These are phyloP conservation scores for Echites panduratus DNA, from an alignment of 257 asterid species.

Conservation along the genomic window DNA sequence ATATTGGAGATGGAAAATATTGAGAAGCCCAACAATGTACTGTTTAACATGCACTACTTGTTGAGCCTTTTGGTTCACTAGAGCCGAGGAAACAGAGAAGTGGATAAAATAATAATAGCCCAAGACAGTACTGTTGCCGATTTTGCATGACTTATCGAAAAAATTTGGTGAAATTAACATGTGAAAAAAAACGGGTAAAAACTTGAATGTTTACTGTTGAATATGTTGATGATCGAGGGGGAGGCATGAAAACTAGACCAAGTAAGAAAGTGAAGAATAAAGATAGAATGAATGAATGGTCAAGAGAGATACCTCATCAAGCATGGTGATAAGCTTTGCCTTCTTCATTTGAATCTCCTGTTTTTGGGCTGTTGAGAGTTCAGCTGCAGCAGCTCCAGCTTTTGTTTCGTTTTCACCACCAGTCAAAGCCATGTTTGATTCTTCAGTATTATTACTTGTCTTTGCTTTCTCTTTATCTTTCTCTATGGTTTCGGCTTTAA, in stretches of 20 bases:
- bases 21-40: too few relatives aligned
- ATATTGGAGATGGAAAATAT: background rate
- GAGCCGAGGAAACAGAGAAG: background rate
- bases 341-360: constrained; percentile 82
- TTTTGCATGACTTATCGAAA: too few relatives aligned
- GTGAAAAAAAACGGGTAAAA: too few relatives aligned
- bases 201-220: too few relatives aligned
- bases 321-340: constrained; percentile 59
- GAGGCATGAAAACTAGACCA: too few relatives aligned
- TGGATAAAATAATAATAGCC: background rate
- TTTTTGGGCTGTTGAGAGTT: constrained; percentile 54
- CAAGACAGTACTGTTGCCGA: too few relatives aligned
- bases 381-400: constrained; percentile 26
- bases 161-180: too few relatives aligned
- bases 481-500: background rate
- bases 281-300: too few relatives aligned
- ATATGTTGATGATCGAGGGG: background rate
- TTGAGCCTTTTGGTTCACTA: background rate
- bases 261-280: background rate
- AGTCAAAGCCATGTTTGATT: constrained; percentile 10
- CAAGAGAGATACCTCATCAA: constrained; percentile 53
- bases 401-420: constrained; percentile 16
- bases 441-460: constrained; percentile 8
- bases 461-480: constrained; percentile 26
- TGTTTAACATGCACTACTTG: background rate